Evolutionary conservation across 169 alveolate species (phyloP).

Genomic region (Plasmodium reichenowi): DNA sequence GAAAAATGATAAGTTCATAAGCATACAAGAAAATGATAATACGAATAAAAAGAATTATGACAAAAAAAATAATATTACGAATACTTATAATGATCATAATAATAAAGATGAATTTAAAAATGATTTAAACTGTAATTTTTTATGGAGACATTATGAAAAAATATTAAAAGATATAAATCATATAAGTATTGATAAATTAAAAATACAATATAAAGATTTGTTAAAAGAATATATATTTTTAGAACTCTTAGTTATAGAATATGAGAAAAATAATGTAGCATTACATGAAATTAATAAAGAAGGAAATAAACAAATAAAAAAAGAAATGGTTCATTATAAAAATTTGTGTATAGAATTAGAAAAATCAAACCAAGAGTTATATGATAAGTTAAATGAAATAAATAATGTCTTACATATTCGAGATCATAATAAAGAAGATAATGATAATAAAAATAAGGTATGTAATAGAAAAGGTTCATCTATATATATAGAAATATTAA

Average conservation of each 20-base stretch:
- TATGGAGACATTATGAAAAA: conserved; percentile 14
- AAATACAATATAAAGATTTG: conserved; percentile 7
- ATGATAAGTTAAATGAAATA: neutral
- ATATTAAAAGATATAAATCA: conserved; percentile 9
- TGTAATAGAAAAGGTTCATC: neutral
- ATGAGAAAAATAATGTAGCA: neutral
- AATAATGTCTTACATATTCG: neutral
- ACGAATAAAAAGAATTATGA: too few relatives aligned
- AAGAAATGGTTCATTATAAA: neutral
- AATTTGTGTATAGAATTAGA: conserved; percentile 10
- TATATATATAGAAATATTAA: conserved; percentile 21
- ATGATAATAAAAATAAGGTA: too few relatives aligned
- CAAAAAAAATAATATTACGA: neutral
- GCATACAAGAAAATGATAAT: too few relatives aligned
- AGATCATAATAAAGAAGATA: neutral
- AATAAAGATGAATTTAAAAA: neutral
- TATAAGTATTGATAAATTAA: conserved; percentile 4
- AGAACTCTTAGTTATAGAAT: neutral
- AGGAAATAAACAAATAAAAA: conserved; percentile 2
- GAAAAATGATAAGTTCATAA: too few relatives aligned
- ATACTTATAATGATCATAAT: neutral
- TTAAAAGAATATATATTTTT: conserved; percentile 14
- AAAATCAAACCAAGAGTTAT: neutral
- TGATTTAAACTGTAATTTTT: neutral
- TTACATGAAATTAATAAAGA: neutral